A percentile compares a stretch with the other conserved stretches of the same genome.
These are phyloP conservation scores for Xanthoceras sorbifolium DNA, from an alignment of 345 rosid genomes.

Conservation along the genomic window DNA sequence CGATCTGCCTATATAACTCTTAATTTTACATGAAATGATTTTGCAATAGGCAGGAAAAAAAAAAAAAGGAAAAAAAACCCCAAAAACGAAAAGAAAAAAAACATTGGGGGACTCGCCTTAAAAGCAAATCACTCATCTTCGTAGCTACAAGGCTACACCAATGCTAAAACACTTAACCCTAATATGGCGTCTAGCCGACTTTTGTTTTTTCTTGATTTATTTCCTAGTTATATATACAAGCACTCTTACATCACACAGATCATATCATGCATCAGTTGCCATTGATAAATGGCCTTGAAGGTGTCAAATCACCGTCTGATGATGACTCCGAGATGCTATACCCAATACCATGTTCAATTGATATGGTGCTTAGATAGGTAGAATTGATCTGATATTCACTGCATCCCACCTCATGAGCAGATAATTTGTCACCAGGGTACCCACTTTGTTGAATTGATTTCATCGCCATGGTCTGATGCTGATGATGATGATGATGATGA, in stretches of 20 bases:
- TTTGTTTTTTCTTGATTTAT: background rate
- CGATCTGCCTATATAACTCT: background rate
- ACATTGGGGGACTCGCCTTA: slow-evolving; percentile 2
- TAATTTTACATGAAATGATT: background rate
- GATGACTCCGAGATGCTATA: slow-evolving; percentile 45
- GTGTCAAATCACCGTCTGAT: slow-evolving; percentile 41
- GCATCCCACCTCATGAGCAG: slow-evolving; percentile 24
- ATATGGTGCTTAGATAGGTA: slow-evolving; percentile 3
- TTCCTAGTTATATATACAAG: background rate
- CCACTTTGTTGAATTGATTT: slow-evolving; percentile 37
- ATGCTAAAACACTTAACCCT: background rate
- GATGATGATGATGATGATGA: slow-evolving; percentile 19
- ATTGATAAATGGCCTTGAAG: slow-evolving; percentile 36
- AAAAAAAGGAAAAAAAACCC: background rate
- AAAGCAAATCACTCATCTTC: slow-evolving; percentile 4
- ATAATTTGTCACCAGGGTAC: slow-evolving; percentile 18
- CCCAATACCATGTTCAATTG: slow-evolving; percentile 24
- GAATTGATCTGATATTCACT: slow-evolving; percentile 31
- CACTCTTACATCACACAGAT: background rate
- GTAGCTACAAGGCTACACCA: background rate
- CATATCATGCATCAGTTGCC: slow-evolving; percentile 3
- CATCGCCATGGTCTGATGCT: slow-evolving; percentile 27
- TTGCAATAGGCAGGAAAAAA: background rate
- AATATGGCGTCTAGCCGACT: background rate
- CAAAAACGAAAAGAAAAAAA: background rate